Conservation (phyloP, 495 filamentous ascomycete genomes). For the Filosporella fistucella region DNA sequence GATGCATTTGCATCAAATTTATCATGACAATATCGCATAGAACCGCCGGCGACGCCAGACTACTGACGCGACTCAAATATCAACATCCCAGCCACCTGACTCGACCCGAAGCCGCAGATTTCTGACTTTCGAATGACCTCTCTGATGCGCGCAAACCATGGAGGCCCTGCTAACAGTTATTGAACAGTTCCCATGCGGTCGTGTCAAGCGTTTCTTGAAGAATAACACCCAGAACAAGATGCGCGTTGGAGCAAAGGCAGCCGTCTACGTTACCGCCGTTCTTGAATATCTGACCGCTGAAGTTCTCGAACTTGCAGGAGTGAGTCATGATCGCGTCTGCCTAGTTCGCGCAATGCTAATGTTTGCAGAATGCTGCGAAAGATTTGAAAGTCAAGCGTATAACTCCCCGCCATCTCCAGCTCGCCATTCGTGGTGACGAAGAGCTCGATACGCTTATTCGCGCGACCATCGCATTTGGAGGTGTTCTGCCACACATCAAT, state of each 20-base stretch:
- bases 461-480: slow-evolving; percentile 96
- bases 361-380: slow-evolving; percentile 81
- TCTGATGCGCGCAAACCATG: background rate
- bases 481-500: slow-evolving; percentile 98
- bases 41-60: no score
- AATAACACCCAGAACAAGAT: slow-evolving; percentile 99
- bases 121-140: background rate
- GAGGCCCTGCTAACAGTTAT: slow-evolving; percentile 28
- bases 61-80: slow-evolving; percentile 17
- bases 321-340: slow-evolving; percentile 33
- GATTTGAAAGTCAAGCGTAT: slow-evolving; percentile 99
- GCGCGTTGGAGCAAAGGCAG: slow-evolving; percentile 98
- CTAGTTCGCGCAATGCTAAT: slow-evolving; percentile 7
- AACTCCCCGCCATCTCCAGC: slow-evolving; percentile 94
- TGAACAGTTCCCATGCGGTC: slow-evolving; percentile 91
- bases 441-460: slow-evolving; percentile 96
- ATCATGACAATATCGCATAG: no score
- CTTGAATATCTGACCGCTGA: slow-evolving; percentile 98
- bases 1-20: background rate
- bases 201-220: slow-evolving; percentile 99
- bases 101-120: background rate
- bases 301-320: slow-evolving; percentile 94
- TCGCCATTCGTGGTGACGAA: slow-evolving; percentile 97
- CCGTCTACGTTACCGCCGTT: slow-evolving; percentile 97
- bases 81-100: slow-evolving; percentile 9